phyloP scores from a whole-genome alignment of 2,329 filamentous ascomycete species.

The Colletotrichum sp. region DNA sequence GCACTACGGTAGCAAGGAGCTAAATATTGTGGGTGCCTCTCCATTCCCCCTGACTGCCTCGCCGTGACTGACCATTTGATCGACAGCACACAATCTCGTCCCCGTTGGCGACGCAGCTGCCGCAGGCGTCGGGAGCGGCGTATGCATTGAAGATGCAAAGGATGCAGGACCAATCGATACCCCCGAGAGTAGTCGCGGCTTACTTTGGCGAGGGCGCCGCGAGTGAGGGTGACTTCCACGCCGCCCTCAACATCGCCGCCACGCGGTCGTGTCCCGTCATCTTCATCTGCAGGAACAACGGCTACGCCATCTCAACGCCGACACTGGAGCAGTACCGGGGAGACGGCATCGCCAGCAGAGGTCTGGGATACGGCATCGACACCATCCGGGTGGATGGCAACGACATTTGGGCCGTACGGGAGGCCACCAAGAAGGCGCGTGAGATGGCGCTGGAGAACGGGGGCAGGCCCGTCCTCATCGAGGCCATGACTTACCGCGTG shows the following conservation, averaged over 20 bases:
- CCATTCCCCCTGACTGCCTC: neutral
- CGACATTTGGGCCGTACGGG: constrained; percentile 87
- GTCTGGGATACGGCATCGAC: constrained; percentile 91
- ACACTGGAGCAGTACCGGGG: constrained; percentile 91
- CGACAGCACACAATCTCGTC: constrained; percentile 80
- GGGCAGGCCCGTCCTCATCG: constrained; percentile 84
- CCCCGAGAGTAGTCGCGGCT: constrained; percentile 75
- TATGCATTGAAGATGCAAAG: constrained; percentile 87
- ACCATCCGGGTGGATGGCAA: constrained; percentile 94
- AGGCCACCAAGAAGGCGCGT: constrained; percentile 79
- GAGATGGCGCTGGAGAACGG: constrained; percentile 79
- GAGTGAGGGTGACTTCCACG: constrained; percentile 91
- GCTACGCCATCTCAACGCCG: constrained; percentile 88
- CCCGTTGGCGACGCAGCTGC: constrained; percentile 86
- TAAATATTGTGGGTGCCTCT: constrained; percentile 74
- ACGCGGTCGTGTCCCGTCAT: constrained; percentile 86
- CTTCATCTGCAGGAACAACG: constrained; percentile 93
- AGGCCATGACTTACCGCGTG: constrained; percentile 98
- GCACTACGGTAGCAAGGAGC: constrained; percentile 85
- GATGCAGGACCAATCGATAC: constrained; percentile 70
- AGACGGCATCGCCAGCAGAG: constrained; percentile 87
- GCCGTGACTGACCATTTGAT: neutral
- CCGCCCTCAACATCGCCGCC: constrained; percentile 87
- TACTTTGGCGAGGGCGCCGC: constrained; percentile 94
- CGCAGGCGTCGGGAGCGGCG: constrained; percentile 84